Evolutionary conservation across 768 basidiomycete species (phyloP).

Genomic region (Kwoniella newhampshirensis): DNA sequence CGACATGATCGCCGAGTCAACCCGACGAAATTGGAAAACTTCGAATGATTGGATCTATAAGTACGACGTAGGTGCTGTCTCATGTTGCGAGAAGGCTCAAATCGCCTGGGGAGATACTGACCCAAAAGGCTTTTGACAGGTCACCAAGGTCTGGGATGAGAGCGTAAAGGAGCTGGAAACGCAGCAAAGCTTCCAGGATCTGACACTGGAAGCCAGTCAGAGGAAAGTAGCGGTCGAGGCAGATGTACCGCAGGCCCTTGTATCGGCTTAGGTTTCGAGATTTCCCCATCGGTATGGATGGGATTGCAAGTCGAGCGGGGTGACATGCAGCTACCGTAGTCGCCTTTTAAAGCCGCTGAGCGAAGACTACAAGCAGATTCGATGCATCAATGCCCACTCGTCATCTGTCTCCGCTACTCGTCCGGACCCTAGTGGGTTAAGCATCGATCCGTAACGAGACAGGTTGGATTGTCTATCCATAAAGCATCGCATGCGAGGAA

Average conservation of each 20-base stretch:
- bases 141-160: constrained; percentile 20
- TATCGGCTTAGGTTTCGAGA: constrained; percentile 1
- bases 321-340: too few species aligned
- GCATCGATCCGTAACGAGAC: too few species aligned
- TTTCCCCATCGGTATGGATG: too few species aligned
- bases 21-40: constrained; percentile 9
- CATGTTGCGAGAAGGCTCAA: neutral
- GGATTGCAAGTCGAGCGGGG: too few species aligned
- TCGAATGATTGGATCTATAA: constrained; percentile 26
- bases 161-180: constrained; percentile 1
- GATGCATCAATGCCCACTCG: too few species aligned
- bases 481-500: too few species aligned
- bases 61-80: constrained; percentile 19
- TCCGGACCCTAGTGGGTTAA: too few species aligned
- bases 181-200: neutral
- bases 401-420: too few species aligned
- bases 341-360: too few species aligned
- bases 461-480: too few species aligned
- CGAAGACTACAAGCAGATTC: too few species aligned
- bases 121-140: neutral
- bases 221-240: neutral
- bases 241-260: neutral
- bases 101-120: neutral
- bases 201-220: constrained; percentile 3
- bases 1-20: constrained; percentile 19